phyloP scores from a whole-genome alignment of 2,329 filamentous ascomycete genomes.

The Trichoderma semiorbis region DNA sequence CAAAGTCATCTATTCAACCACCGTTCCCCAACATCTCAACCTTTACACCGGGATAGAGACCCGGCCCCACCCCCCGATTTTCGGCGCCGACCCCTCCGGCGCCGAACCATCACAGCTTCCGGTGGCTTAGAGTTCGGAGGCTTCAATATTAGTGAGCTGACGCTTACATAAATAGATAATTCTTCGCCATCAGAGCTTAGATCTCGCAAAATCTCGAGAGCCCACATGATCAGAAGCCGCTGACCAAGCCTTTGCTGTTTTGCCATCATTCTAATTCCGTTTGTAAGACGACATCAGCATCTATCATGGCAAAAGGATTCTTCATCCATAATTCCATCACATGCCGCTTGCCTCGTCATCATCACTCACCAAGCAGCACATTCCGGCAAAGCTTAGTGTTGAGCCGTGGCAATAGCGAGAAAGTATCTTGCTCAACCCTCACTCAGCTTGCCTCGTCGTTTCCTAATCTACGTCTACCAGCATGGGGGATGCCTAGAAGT shows the following conservation, averaged over 20 bases:
- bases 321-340: neutral
- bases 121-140: neutral
- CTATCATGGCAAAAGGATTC: neutral
- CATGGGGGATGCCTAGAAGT: neutral
- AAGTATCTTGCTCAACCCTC: neutral
- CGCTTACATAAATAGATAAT: neutral
- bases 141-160: neutral
- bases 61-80: constrained; percentile 1
- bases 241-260: neutral
- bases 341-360: neutral
- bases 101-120: neutral
- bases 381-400: neutral
- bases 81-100: neutral
- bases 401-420: neutral
- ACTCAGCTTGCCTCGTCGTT: neutral
- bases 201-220: neutral
- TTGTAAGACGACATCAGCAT: neutral
- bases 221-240: neutral
- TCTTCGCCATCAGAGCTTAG: neutral
- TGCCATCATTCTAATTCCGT: neutral
- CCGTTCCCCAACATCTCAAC: neutral
- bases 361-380: neutral
- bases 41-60: neutral
- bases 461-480: neutral
- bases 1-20: neutral